phyloP scores from a whole-genome alignment of 495 filamentous ascomycete species.

The Amphirosellinia nigrospora region DNA sequence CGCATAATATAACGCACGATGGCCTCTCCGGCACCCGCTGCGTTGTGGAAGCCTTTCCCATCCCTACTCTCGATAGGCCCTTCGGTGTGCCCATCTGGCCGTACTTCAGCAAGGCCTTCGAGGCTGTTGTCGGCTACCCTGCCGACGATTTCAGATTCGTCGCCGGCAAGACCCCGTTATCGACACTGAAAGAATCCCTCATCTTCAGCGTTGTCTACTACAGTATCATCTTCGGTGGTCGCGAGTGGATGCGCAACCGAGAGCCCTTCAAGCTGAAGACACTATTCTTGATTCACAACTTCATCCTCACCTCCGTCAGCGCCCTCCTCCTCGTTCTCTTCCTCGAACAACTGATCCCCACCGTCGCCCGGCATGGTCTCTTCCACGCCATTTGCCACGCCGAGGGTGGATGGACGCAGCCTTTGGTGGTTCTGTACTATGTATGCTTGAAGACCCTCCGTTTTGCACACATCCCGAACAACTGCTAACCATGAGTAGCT shows the following conservation, averaged over 20 bases:
- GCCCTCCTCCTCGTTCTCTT: slow-evolving; percentile 71
- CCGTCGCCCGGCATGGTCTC: slow-evolving; percentile 67
- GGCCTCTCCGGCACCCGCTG: slow-evolving; percentile 52
- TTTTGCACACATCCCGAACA: neutral
- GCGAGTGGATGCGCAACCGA: slow-evolving; percentile 73
- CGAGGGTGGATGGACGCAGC: slow-evolving; percentile 79
- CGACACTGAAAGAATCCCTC: slow-evolving; percentile 68
- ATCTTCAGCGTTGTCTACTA: slow-evolving; percentile 74
- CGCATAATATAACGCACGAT: slow-evolving; percentile 37
- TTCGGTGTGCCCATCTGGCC: slow-evolving; percentile 95
- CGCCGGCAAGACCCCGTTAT: slow-evolving; percentile 71
- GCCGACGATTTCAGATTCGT: slow-evolving; percentile 74
- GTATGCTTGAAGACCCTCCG: slow-evolving; percentile 54
- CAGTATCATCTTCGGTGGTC: slow-evolving; percentile 74
- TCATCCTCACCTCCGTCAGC: slow-evolving; percentile 76
- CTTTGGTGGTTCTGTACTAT: slow-evolving; percentile 79
- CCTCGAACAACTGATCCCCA: slow-evolving; percentile 74
- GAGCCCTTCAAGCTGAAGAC: slow-evolving; percentile 69
- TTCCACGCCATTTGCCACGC: slow-evolving; percentile 75
- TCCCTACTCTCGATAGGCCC: slow-evolving; percentile 86
- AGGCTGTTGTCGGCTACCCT: slow-evolving; percentile 71
- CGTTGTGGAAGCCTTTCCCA: slow-evolving; percentile 69
- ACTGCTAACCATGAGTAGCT: slow-evolving; percentile 59
- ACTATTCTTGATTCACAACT: slow-evolving; percentile 81
- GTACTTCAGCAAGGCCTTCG: slow-evolving; percentile 85